Percentiles rank a stretch among this genome's conserved stretches.
Conservation (phyloP, 2,329 filamentous ascomycete species). For the Didymella segeticola region DNA sequence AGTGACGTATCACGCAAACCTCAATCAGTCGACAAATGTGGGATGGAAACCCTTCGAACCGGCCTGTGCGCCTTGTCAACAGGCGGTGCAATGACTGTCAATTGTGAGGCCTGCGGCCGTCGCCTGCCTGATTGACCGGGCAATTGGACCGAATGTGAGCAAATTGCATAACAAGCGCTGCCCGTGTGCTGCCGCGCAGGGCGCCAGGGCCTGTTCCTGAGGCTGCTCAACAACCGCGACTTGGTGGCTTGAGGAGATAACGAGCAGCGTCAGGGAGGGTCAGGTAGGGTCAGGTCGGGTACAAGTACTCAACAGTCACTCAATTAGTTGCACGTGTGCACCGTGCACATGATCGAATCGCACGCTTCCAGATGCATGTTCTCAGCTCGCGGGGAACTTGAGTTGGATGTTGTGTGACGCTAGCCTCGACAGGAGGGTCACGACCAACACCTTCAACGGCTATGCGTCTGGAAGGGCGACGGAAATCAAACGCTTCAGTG, state of each 20-base stretch:
- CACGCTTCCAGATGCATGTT: conserved; percentile 2
- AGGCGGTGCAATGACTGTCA: neutral
- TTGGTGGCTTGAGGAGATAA: conserved; percentile 2
- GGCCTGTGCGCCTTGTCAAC: conserved; percentile 7
- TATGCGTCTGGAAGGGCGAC: neutral
- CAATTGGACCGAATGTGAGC: conserved; percentile 3
- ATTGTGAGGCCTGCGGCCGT: conserved; percentile 1
- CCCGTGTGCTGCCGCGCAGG: conserved; percentile 1
- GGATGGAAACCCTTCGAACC: conserved; percentile 3
- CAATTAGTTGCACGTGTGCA: conserved; percentile 3
- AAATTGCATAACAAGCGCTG: neutral
- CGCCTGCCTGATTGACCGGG: conserved; percentile 2
- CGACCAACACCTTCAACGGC: conserved; percentile 1
- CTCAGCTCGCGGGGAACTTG: conserved; percentile 7
- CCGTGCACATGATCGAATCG: conserved; percentile 18
- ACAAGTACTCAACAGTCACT: conserved; percentile 13
- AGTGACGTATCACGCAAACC: conserved; percentile 18
- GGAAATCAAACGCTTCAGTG: neutral
- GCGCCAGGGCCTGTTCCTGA: conserved; percentile 3
- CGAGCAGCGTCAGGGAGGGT: neutral
- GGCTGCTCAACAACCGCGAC: conserved; percentile 12
- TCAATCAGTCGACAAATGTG: neutral
- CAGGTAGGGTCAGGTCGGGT: conserved; percentile 13
- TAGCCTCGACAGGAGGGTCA: conserved; percentile 11
- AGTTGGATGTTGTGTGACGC: too few relatives aligned